Evolutionary conservation across 371 early-diverging fungal species (phyloP), one percentile per base, ranked within the genome.

Genomic region (Funneliformis caledonium): DNA sequence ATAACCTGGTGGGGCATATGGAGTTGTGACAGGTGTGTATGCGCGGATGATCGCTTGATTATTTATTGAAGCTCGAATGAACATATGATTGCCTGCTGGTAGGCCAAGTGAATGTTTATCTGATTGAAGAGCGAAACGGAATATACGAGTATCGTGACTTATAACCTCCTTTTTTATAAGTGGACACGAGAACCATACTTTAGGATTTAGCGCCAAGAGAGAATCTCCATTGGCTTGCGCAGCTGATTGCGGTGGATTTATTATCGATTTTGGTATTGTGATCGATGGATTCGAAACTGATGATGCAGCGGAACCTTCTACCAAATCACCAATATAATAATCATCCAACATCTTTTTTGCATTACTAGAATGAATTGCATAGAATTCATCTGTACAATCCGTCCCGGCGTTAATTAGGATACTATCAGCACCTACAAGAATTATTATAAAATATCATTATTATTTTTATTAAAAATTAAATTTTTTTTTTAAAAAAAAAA

Each of bases 351-450:
- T 80, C n/a, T 89, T 89, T 12, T 93, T 92, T 48, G 94, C 94
- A 60, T 94, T 93, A 52, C 88, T 88, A 80, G 96, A 95, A 76
- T 93, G 94, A 72, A 96, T 93, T 65, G 95, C 96, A 75, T 95
- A 94, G 81, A 96, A 96, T 37, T 93, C 95, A 79, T 92, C 93
- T 19, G 96, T 94, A 64, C 92, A 92, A 81, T 98, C 97, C 78
- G 88, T 87, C 48, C 97, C 97, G 33, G 89, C 93, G 65, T 86
- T 85, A 82, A 92, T 91, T 14, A 89, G 81, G 65, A 93, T 90
- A 48, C 92, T 93, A 75, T 89, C 90, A 50, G 88, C 91, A 7
- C 56, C 56, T 56, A 56, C 2, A 56, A 56, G 19, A 12, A 52
- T 48, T 16, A 52, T 14, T 52, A 1, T 0, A 14, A 5, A 52